Evolutionary conservation across 805 yeast genomes (phyloP).

Genomic region (Blastobotrys peoriensis): DNA sequence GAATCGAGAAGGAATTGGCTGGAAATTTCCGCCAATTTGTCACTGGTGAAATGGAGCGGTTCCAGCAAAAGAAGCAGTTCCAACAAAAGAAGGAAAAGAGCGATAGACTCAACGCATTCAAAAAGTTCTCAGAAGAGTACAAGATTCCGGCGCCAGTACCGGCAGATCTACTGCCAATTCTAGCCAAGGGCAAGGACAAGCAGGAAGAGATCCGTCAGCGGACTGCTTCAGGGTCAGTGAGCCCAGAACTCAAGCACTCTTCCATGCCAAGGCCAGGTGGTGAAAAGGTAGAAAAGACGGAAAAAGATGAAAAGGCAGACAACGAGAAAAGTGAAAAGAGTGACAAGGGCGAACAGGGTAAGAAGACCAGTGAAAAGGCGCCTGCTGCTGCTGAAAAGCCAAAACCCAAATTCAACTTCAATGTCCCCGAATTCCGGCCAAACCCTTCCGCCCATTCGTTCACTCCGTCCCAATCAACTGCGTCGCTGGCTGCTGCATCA

Average conservation of each 20-base stretch:
- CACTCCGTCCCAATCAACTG: slow-evolving; percentile 20
- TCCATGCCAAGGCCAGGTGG: background rate
- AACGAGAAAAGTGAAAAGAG: slow-evolving; percentile 12
- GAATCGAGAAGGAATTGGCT: slow-evolving; percentile 25
- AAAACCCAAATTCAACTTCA: slow-evolving; percentile 50
- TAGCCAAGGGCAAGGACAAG: slow-evolving; percentile 60
- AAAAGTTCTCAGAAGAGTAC: slow-evolving; percentile 75
- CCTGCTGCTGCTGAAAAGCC: slow-evolving; percentile 16
- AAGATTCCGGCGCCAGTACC: slow-evolving; percentile 56
- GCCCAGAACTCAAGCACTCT: background rate
- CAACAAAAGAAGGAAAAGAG: slow-evolving; percentile 26
- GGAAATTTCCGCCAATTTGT: slow-evolving; percentile 31
- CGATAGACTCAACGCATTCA: slow-evolving; percentile 39
- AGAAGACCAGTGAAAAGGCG: background rate
- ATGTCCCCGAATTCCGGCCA: slow-evolving; percentile 59
- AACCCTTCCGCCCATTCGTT: slow-evolving; percentile 65
- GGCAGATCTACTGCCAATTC: slow-evolving; percentile 59
- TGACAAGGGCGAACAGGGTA: no score
- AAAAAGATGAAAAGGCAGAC: slow-evolving; percentile 19
- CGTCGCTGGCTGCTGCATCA: slow-evolving; percentile 5
- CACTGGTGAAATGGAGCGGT: slow-evolving; percentile 27
- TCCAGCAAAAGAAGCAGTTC: slow-evolving; percentile 24
- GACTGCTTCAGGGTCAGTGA: slow-evolving; percentile 14
- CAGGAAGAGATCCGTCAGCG: slow-evolving; percentile 51
- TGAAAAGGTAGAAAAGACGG: slow-evolving; percentile 8